Evolutionary conservation across 306 rosid genomes (phyloP), one percentile per base, ranked within the genome.

Genomic region (Ormosia semicastrata): DNA sequence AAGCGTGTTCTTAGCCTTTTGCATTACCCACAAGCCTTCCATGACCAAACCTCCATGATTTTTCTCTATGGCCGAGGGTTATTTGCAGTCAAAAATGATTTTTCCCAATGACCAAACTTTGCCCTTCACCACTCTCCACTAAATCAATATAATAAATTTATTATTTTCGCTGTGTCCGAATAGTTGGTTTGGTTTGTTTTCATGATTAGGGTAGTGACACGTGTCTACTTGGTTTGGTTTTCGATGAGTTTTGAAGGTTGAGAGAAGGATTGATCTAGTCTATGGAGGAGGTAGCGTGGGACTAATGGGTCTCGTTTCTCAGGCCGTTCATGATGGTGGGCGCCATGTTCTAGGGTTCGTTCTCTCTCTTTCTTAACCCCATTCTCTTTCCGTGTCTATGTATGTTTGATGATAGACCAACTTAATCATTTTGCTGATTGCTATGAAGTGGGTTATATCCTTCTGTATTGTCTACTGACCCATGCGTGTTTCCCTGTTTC

Each of bases 271-370:
- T 90, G 96, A 96, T 92, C 86, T 96, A 85, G 99, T 96, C 57
- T 96, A 96, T 79, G 99, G 99, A 77, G 99, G 99, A 81, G 99
- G 99, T 78, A 96, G 99, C 91, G 94, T 96, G 94, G 99, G 99
- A 49, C 58, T 94, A 87, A 94, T 94, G 99, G 99, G 99, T 78
- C 97, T 96, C 29, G 95, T 96, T 92, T 96, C 99, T 85, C 98
- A 92, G 94, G 99, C 98, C 36, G 99, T 94, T 88, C 99, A 94
- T 96, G 99, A 96, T 96, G 99, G 99, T 73, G 99, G 99, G 75
- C 99, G 98, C 70, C 98, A 96, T 94, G 99, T 96, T 86, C 89
- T 96, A 79, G 98, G 99, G 99, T 96, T 84, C 85, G 89, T 88
- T 57, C 68, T 79, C 66, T 77, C 53, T 33, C 29, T 29, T 37